Evolutionary conservation across 2,329 filamentous ascomycete genomes (phyloP), one percentile per base, ranked within the genome.

Genomic region (Diplodia intermedia): DNA sequence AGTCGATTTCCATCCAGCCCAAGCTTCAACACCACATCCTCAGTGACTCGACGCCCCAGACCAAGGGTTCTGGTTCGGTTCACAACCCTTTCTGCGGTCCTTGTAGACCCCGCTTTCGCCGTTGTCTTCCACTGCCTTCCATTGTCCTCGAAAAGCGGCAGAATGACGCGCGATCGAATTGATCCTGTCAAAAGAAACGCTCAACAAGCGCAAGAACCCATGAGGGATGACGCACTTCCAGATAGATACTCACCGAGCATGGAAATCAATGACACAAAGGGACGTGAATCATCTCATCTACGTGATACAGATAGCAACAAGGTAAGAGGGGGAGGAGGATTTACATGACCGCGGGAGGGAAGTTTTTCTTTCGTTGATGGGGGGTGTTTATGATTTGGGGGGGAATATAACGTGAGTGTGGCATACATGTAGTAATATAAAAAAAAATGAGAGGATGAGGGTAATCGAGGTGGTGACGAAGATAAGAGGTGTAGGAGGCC

Each of bases 271-370:
- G 18, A 47, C 43, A 47, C 43, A n/a, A 47, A 31, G 15, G n/a
- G 40, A 50, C 57, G 40, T 62, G 57, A 50, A 62, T 62, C 57
- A 62, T 62, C 57, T 62, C 57, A 62, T 62, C 57, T 62, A 62
- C 57, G 33, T 62, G 57, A 62, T 62, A 62, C 57, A 50, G 40
- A 49, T 62, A 62, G 23, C 29, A 60, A 60, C 29, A 60, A 60
- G 31, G 18, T 20, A n/a, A 47, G 43, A 47, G 43, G n/a, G n/a
- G 43, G n/a, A 47, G 18, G 53, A 55, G 18, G 53, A 33, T 33
- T 55, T 55, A 55, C 53, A 55, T 31, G 18, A 36, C 20, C 43
- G 43, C 20, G 43, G 18, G 43, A 20, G 20, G 43, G 43, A 20
- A 47, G 15, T n/a, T 20, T 47, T 47, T 47, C 43, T 47, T 47